Conservation (phyloP, 495 filamentous ascomycete species). For the Sabuloglossum arenarium region DNA sequence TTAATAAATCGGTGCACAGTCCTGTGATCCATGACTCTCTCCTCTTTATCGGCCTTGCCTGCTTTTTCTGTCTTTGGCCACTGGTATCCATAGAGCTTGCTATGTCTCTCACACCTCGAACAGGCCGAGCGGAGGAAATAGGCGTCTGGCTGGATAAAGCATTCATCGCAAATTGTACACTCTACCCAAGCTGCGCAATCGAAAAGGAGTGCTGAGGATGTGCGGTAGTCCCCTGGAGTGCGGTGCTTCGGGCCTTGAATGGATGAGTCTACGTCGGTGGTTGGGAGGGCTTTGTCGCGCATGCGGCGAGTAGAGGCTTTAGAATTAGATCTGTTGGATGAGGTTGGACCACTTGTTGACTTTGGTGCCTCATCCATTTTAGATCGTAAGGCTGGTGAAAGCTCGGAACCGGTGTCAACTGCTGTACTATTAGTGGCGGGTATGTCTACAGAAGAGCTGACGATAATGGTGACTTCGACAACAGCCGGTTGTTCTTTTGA, state of each 20-base stretch:
- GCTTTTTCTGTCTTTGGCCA: conserved; percentile 88
- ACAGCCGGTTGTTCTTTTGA: background rate
- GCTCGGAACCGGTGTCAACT: background rate
- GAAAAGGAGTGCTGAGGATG: conserved; percentile 47
- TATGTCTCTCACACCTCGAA: conserved; percentile 83
- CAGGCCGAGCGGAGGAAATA: conserved; percentile 65
- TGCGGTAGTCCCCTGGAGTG: conserved; percentile 23
- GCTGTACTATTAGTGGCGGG: background rate
- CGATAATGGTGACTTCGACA: background rate
- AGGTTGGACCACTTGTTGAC: background rate
- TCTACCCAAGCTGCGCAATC: conserved; percentile 66
- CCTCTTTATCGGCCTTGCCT: conserved; percentile 52
- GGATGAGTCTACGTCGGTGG: background rate
- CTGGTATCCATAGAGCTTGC: conserved; percentile 78
- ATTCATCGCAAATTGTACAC: conserved; percentile 58
- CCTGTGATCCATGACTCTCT: conserved; percentile 52
- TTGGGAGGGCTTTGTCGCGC: background rate
- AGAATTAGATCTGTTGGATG: background rate
- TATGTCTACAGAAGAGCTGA: background rate
- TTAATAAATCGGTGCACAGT: conserved; percentile 48
- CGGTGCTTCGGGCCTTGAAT: background rate
- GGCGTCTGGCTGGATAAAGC: conserved; percentile 72
- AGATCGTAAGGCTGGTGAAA: background rate
- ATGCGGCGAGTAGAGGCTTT: background rate
- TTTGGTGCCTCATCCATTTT: background rate